These are phyloP conservation scores for Medicago lupulina DNA, from an alignment of 306 rosid genomes.

Conservation along the genomic window DNA sequence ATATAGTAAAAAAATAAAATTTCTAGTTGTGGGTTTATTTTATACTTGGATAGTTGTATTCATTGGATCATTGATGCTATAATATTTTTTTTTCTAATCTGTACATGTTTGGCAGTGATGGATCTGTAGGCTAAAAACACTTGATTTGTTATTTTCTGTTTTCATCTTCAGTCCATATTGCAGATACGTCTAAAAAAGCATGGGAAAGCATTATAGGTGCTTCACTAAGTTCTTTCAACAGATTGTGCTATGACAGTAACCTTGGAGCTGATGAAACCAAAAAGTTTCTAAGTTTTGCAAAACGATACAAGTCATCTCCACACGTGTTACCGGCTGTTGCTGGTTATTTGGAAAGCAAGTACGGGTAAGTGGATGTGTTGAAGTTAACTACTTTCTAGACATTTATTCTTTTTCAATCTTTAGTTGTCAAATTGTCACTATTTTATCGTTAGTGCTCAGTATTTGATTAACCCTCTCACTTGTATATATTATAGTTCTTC, in stretches of 20 bases:
- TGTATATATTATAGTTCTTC: slow-evolving; percentile 55
- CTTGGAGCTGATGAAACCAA: slow-evolving; percentile 50
- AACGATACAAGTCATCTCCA: slow-evolving; percentile 65
- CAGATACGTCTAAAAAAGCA: slow-evolving; percentile 50
- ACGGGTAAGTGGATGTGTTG: slow-evolving; percentile 63
- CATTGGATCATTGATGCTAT: slow-evolving; percentile 24
- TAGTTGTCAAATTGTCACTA: slow-evolving; percentile 10
- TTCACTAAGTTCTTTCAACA: slow-evolving; percentile 59
- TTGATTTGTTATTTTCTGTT: slow-evolving; percentile 14
- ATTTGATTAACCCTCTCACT: slow-evolving; percentile 36
- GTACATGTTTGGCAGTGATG: slow-evolving; percentile 22
- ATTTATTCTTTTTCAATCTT: slow-evolving; percentile 16
- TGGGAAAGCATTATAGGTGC: slow-evolving; percentile 82
- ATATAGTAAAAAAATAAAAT: neutral
- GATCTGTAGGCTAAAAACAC: neutral
- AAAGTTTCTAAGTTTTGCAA: slow-evolving; percentile 65
- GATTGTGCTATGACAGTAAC: slow-evolving; percentile 41
- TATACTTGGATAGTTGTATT: slow-evolving; percentile 5
- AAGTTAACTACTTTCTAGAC: slow-evolving; percentile 18
- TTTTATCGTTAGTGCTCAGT: slow-evolving; percentile 1
- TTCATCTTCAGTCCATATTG: slow-evolving; percentile 46
- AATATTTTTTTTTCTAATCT: slow-evolving; percentile 5
- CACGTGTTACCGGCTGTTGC: slow-evolving; percentile 80
- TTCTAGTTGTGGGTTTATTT: slow-evolving; percentile 17
- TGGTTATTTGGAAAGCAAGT: slow-evolving; percentile 67